Evolutionary conservation across 2,329 filamentous ascomycete genomes (phyloP).

Genomic region (Botryotinia convoluta): DNA sequence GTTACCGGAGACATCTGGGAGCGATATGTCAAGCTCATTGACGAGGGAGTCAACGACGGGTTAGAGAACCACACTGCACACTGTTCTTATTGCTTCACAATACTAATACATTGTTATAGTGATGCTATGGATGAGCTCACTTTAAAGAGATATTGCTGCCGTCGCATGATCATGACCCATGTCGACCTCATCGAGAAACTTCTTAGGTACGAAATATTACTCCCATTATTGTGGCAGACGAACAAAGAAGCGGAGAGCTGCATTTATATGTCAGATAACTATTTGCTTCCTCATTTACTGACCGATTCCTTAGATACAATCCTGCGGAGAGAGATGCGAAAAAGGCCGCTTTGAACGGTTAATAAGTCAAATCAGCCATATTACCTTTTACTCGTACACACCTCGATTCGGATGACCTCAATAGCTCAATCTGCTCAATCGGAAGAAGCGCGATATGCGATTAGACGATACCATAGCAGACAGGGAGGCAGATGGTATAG

Average conservation of each 20-base stretch:
- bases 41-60: slow-evolving; percentile 73
- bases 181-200: slow-evolving; percentile 99
- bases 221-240: background rate
- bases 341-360: slow-evolving; percentile 38
- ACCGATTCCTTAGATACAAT: slow-evolving; percentile 44
- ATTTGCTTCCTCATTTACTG: slow-evolving; percentile 24
- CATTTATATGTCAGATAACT: slow-evolving; percentile 12
- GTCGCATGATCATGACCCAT: slow-evolving; percentile 99
- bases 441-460: slow-evolving; percentile 4
- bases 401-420: background rate
- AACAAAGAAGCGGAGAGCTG: background rate
- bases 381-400: slow-evolving; percentile 18
- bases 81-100: background rate
- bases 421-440: background rate
- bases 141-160: slow-evolving; percentile 95
- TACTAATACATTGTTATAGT: slow-evolving; percentile 47
- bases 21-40: slow-evolving; percentile 84
- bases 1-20: slow-evolving; percentile 98
- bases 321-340: slow-evolving; percentile 47
- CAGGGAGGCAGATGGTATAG: slow-evolving; percentile 19
- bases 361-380: slow-evolving; percentile 22
- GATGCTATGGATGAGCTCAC: slow-evolving; percentile 95
- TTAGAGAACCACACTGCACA: slow-evolving; percentile 44
- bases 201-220: slow-evolving; percentile 64
- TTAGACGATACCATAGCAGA: background rate